Evolutionary conservation across 73 alveolate genomes (phyloP).

Genomic region (Symbiodinium natans): DNA sequence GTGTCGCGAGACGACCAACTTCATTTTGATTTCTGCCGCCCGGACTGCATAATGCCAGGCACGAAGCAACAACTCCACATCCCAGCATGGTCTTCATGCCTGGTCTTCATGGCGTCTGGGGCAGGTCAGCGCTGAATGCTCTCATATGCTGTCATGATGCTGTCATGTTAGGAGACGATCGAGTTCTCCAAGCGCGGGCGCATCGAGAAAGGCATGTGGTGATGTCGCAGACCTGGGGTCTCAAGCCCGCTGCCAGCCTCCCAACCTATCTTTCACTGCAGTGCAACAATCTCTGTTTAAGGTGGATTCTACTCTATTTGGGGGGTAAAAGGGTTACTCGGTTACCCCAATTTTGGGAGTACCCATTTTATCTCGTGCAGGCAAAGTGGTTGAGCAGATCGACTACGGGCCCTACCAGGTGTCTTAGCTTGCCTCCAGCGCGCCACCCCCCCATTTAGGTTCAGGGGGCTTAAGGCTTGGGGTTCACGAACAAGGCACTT

Average conservation of each 20-base stretch:
- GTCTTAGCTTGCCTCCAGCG: not conserved
- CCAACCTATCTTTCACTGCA: too few relatives aligned
- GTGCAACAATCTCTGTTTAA: too few relatives aligned
- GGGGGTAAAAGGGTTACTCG: too few relatives aligned
- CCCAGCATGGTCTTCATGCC: not conserved
- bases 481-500: not conserved
- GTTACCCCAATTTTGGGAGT: too few relatives aligned
- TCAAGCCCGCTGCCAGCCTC: too few relatives aligned
- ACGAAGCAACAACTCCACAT: not conserved
- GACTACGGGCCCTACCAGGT: constrained; percentile 74
- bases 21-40: constrained; percentile 35
- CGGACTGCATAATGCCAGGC: not conserved
- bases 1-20: constrained; percentile 69
- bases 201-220: constrained; percentile 36
- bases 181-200: constrained; percentile 39
- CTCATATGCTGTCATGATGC: too few relatives aligned
- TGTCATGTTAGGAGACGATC: constrained; percentile 58
- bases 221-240: too few relatives aligned
- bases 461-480: too few relatives aligned
- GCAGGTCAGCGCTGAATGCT: too few relatives aligned
- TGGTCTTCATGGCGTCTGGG: not conserved
- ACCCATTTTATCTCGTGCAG: too few relatives aligned
- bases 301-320: too few relatives aligned
- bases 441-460: too few relatives aligned
- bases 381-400: constrained; percentile 56